These are phyloP conservation scores for Leccinum broughii DNA, from an alignment of 768 basidiomycete genomes.

Conservation along the genomic window DNA sequence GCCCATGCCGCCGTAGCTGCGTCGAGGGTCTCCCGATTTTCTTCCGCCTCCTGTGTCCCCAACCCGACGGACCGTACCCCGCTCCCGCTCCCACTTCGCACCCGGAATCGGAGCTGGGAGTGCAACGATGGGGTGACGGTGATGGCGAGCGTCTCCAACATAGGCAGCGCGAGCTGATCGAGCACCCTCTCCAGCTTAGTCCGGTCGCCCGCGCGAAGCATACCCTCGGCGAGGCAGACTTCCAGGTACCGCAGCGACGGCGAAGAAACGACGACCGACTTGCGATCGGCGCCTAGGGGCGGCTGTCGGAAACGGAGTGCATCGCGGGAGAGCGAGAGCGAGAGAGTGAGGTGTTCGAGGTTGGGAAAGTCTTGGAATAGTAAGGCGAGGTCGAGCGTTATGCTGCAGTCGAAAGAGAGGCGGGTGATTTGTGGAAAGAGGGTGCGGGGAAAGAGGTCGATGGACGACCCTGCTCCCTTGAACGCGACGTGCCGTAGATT, in stretches of 20 bases:
- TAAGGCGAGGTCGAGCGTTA: conserved; percentile 20
- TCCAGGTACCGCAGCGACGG: conserved; percentile 16
- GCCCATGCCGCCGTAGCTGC: conserved; percentile 13
- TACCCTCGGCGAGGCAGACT: conserved; percentile 23
- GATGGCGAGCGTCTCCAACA: conserved; percentile 18
- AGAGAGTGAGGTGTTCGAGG: conserved; percentile 18
- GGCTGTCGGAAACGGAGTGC: conserved; percentile 13
- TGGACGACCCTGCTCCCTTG: conserved; percentile 13
- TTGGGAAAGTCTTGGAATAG: conserved; percentile 21
- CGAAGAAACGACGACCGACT: not conserved
- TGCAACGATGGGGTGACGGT: not conserved
- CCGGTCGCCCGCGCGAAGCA: conserved; percentile 23
- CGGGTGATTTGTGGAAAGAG: conserved; percentile 22
- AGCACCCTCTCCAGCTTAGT: conserved; percentile 19
- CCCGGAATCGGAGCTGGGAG: not conserved
- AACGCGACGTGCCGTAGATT: conserved; percentile 17
- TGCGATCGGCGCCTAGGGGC: not conserved
- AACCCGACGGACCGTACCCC: not conserved
- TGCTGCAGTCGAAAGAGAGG: conserved; percentile 23
- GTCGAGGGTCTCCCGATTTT: conserved; percentile 3
- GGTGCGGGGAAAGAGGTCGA: conserved; percentile 18
- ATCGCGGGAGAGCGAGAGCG: conserved; percentile 13
- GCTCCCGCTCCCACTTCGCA: not conserved
- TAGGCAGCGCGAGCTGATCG: conserved; percentile 23
- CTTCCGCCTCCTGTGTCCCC: not conserved